Evolutionary conservation across 2,329 filamentous ascomycete species (phyloP).

Genomic region (Ascochyta rabiei): DNA sequence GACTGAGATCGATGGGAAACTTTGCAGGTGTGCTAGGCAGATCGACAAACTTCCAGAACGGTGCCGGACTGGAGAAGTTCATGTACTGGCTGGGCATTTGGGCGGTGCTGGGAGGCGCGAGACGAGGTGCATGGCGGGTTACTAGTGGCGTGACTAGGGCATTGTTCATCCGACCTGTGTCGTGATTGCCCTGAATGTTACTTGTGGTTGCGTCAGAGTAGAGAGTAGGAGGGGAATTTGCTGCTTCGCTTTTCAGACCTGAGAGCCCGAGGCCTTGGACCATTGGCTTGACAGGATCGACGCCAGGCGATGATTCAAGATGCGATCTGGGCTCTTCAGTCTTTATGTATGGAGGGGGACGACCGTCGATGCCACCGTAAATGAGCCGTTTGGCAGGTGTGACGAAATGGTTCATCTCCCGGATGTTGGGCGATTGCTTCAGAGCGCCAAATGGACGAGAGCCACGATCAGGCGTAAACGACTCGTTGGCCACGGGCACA

Average conservation of each 20-base stretch:
- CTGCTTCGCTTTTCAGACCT: slow-evolving; percentile 41
- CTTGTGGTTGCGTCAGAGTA: slow-evolving; percentile 45
- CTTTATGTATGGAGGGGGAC: slow-evolving; percentile 31
- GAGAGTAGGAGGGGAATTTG: slow-evolving; percentile 45
- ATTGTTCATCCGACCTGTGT: slow-evolving; percentile 37
- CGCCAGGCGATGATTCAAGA: slow-evolving; percentile 39
- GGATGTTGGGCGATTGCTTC: slow-evolving; percentile 41
- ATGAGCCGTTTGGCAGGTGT: slow-evolving; percentile 45
- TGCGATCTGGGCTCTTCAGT: slow-evolving; percentile 28
- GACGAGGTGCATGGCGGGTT: slow-evolving; percentile 72
- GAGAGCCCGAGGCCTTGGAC: slow-evolving; percentile 26
- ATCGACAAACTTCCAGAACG: slow-evolving; percentile 87
- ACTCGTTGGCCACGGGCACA: slow-evolving; percentile 57
- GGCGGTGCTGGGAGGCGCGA: slow-evolving; percentile 80
- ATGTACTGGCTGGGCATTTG: slow-evolving; percentile 84
- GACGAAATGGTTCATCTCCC: slow-evolving; percentile 38
- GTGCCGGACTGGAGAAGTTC: slow-evolving; percentile 82
- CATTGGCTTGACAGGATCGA: slow-evolving; percentile 39
- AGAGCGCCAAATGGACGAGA: slow-evolving; percentile 47
- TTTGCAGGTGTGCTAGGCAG: slow-evolving; percentile 73
- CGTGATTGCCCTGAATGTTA: slow-evolving; percentile 36
- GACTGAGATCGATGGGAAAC: slow-evolving; percentile 41
- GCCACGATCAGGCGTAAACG: slow-evolving; percentile 61
- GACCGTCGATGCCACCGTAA: slow-evolving; percentile 35
- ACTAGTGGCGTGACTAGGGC: slow-evolving; percentile 70